Conservation (phyloP, 768 basidiomycete species). For the Naganishia onofrii region DNA sequence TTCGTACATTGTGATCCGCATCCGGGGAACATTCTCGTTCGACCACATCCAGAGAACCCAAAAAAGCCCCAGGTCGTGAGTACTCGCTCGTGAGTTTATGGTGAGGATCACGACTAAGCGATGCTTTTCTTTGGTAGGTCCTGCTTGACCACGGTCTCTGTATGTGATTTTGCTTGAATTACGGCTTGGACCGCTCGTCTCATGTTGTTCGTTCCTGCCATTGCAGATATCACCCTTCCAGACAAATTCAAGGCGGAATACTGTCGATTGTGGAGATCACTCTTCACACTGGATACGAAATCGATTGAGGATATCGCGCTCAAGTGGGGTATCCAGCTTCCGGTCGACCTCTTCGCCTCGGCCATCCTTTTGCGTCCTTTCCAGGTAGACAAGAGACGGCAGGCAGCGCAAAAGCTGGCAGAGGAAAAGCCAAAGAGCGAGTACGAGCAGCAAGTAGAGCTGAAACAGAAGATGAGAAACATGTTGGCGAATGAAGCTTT, state of each 20-base stretch:
- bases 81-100: not conserved
- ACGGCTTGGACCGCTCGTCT: not conserved
- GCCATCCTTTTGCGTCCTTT: constrained; percentile 53
- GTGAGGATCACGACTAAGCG: not conserved
- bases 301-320: constrained; percentile 49
- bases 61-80: constrained; percentile 54
- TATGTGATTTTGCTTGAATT: constrained; percentile 4
- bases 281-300: constrained; percentile 52
- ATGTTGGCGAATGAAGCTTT: constrained; percentile 54
- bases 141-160: constrained; percentile 88
- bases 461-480: constrained; percentile 50
- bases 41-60: constrained; percentile 61
- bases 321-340: constrained; percentile 52
- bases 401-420: constrained; percentile 21
- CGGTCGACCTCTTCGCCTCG: constrained; percentile 53
- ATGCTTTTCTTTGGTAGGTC: constrained; percentile 58
- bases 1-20: constrained; percentile 72
- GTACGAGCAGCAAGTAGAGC: constrained; percentile 52
- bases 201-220: not conserved
- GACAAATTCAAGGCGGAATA: constrained; percentile 72
- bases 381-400: constrained; percentile 40
- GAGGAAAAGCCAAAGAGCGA: constrained; percentile 36
- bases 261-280: constrained; percentile 65
- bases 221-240: constrained; percentile 63
- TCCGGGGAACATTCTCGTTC: constrained; percentile 62